Evolutionary conservation across 805 yeast genomes (phyloP), one percentile per base, ranked within the genome.

Genomic region (Barnettozyma botsteinii): DNA sequence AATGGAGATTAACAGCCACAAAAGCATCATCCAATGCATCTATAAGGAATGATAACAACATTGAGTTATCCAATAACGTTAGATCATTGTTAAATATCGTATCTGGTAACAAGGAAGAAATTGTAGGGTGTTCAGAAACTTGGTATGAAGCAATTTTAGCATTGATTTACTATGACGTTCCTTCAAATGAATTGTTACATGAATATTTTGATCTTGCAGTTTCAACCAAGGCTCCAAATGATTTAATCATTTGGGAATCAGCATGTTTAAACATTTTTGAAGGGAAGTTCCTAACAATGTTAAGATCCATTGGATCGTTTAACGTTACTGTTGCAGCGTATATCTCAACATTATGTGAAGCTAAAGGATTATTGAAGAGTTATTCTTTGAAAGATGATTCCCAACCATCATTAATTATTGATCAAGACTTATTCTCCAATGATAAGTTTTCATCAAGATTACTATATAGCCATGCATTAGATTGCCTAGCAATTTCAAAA

Each of bases 61-160:
- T 45, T 27, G 50, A 41, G 18, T 37, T 44, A 15, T 31, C 62
- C 5, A 59, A 55, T 30, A 43, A 47, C 38, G 48, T 67, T 19
- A 59, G 53, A 44, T 57, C 57, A 20, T 53, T 64, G 7, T 43
- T 69, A 20, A 41, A 53, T 13, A 46, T 69, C 15, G 40, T 67
- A 1, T 53, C 67, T 24, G 73, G 73, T 15, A 57, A 65, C 34
- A 60, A 64, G 35, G 49, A 53, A 28, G 65, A 77, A 4, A 81
- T 81, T 18, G 55, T 75, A 4, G 64, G 65, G 13, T 67, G 64
- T 50, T 71, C 85, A 13, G 64, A 66, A 7, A 60, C 75, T 0
- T 84, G 94, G 94, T 82, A 79, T 54, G 93, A 84, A 52, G 66
- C 79, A 12, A 68, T 76, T 29, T 62, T 70, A 29, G 75, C 77